Evolutionary conservation across 2,329 filamentous ascomycete species (phyloP), one percentile per base, ranked within the genome.

Genomic region (Aspergillus proliferans): DNA sequence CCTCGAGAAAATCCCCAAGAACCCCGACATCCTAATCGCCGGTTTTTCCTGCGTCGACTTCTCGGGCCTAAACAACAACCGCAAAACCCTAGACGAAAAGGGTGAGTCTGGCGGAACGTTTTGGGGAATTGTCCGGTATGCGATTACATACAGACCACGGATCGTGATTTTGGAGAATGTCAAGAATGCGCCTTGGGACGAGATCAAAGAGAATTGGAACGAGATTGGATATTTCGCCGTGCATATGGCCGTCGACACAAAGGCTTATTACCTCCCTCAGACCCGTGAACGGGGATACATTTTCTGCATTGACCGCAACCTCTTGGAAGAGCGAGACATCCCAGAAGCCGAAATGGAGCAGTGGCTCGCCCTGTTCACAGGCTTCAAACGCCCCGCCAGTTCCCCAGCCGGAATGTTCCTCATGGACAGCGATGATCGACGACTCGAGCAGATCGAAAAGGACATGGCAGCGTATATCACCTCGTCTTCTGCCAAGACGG

Each of bases 31-130:
- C 0, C 69, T 92, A 1, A 71, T 91, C 41, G 84, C 84, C 6
- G 87, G 87, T 0, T 87, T 85, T 39, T 84, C 85, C 0, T 93
- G 87, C 56, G 85, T 88, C 2, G 87, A 91, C 58, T 87, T 86
- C 54, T 91, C 87, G 0, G 60, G 55, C 0, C 65, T 90, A 28
- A 92, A 90, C 62, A 78, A 71, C 45, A 64, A 72, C 4, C 70
- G 71, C 14, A 82, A 81, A 49, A 65, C 66, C 0, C 63, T 84
- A 0, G 67, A 75, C 1, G 72, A 78, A 6, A 69, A 76, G 12
- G 85, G 85, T 2, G 81, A 88, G 56, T 87, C 85, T 0, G 78
- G 76, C 0, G 74, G 79, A 33, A 89, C 86, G 0, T 86, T 86
- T 62, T 71, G 74, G 36, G 80, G 79, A 0, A 76, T 87, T n/a